Percentiles rank a stretch among this genome's conserved stretches.
Conservation (phyloP, 371 early-diverging fungal genomes). For the Conidiobolus incongruus region DNA sequence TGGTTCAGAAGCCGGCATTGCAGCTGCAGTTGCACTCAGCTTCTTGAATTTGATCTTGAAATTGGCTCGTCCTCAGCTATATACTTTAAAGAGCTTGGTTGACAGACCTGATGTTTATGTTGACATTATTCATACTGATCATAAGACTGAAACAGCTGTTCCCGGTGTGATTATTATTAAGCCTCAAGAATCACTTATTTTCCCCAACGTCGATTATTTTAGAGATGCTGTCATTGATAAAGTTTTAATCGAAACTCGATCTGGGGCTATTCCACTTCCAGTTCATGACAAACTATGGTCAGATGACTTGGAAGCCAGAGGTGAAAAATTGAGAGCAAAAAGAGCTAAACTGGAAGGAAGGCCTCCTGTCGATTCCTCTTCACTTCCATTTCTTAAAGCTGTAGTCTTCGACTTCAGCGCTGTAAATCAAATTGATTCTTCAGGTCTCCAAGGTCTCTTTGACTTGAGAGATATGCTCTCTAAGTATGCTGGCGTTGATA, state of each 20-base stretch:
- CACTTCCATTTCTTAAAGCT: constrained; percentile 26
- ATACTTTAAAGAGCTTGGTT: constrained; percentile 10
- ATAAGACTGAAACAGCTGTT: constrained; percentile 12
- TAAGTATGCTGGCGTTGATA: constrained; percentile 17
- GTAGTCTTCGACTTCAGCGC: constrained; percentile 58
- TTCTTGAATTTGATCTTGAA: constrained; percentile 32
- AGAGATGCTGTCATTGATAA: constrained; percentile 9
- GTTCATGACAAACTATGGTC: constrained; percentile 9
- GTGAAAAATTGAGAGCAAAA: background rate
- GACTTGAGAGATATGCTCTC: constrained; percentile 26
- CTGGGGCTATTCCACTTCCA: constrained; percentile 2
- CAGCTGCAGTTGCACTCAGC: constrained; percentile 30
- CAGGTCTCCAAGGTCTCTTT: constrained; percentile 46
- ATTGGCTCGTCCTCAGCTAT: constrained; percentile 38
- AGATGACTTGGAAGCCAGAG: constrained; percentile 7
- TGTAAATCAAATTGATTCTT: constrained; percentile 53
- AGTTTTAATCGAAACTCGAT: constrained; percentile 6
- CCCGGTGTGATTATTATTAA: constrained; percentile 33
- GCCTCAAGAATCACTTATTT: constrained; percentile 37
- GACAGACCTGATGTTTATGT: constrained; percentile 8
- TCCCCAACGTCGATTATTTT: constrained; percentile 38
- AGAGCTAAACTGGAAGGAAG: background rate
- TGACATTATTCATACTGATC: constrained; percentile 1
- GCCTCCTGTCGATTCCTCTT: background rate
- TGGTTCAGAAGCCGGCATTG: constrained; percentile 42